A percentile compares a stretch with the other conserved stretches of the same genome.
phyloP scores from a whole-genome alignment of 2,329 filamentous ascomycete genomes.

The Aureobasidium sp. region DNA sequence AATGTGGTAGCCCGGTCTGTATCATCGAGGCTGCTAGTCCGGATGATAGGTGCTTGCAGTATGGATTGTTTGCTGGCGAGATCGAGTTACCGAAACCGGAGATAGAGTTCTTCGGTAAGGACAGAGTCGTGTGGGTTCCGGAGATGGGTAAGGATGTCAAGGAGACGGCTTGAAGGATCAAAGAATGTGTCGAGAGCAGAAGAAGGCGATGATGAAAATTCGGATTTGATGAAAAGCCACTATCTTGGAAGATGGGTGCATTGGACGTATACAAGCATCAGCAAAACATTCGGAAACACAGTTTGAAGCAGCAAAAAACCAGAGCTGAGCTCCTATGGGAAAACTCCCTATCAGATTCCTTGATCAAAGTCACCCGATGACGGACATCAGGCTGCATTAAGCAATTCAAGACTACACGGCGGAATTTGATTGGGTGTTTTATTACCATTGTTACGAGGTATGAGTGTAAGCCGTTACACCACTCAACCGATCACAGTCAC shows the following conservation, averaged over 20 bases:
- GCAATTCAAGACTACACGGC: neutral
- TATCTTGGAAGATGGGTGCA: neutral
- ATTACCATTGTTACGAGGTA: neutral
- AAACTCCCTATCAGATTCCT: neutral
- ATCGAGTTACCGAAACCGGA: constrained; percentile 18
- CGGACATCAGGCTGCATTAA: neutral
- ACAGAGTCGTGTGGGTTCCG: constrained; percentile 18
- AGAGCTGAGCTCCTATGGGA: neutral
- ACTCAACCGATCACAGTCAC: too few relatives aligned
- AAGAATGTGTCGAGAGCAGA: neutral
- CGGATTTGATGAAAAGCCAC: neutral
- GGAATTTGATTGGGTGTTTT: neutral
- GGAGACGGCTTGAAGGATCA: neutral
- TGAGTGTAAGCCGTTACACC: neutral
- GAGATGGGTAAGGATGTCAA: constrained; percentile 19
- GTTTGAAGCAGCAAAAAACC: neutral
- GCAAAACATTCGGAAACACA: neutral
- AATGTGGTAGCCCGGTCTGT: constrained; percentile 20
- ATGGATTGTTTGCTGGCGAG: constrained; percentile 19
- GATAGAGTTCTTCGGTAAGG: constrained; percentile 20
- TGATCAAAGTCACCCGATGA: neutral
- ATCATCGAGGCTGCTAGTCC: constrained; percentile 19
- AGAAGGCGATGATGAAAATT: neutral
- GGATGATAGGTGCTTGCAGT: constrained; percentile 20
- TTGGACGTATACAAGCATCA: neutral